Base-by-base conservation (phyloP, 257 asterid genomes). In the Cordia subcordata region DNA sequence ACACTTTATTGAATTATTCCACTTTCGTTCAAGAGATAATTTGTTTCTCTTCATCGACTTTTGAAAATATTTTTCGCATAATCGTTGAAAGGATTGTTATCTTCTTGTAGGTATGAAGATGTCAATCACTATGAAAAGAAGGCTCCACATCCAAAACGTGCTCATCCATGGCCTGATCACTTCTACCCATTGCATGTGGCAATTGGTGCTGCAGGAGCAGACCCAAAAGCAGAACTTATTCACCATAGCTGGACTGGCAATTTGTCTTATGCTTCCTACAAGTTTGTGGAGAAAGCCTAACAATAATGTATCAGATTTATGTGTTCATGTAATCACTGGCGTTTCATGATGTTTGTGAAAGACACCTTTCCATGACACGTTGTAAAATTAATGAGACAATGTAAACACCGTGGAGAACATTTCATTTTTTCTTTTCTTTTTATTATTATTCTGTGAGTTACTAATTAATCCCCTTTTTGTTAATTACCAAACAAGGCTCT, bases 121-220 rank as follows among this genome's bases (percentile, higher is more conserved):
- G 10, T 42, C 2, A 42, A 42, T 8, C 47, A 42, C 10, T 42
- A 42, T 6, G 81, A 64, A 49, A 71, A 49, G 57, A 78, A 73
- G 61, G 87, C 87, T 63, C 87, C 87, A 57, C 22, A 78, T 21
- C 83, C 87, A 27, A 64, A 37, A 57, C 42, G 56, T 53, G 85
- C 87, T 39, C 87, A 81, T 15, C 87, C 85, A 22, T 4, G 71
- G 45, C 85, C 88, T 3, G 85, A 81, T 33, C 88, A 81, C 70
- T 81, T 81, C 62, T 81, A 73, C 42, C 88, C 88, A 65, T 73
- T 81, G 27, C 88, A 81, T 50, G 88, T 81, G 67, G 88, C 88
- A 12, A 81, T 81, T 81, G 88, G 88, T 32, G 88, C 88, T 49
- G 82, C 85, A 23, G 85, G 85, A 0, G 79, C 72, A 32, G 62